Evolutionary conservation across 352 stramenopile species (phyloP), one percentile per base, ranked within the genome.

Genomic region (Halophytophthora polymorphica): DNA sequence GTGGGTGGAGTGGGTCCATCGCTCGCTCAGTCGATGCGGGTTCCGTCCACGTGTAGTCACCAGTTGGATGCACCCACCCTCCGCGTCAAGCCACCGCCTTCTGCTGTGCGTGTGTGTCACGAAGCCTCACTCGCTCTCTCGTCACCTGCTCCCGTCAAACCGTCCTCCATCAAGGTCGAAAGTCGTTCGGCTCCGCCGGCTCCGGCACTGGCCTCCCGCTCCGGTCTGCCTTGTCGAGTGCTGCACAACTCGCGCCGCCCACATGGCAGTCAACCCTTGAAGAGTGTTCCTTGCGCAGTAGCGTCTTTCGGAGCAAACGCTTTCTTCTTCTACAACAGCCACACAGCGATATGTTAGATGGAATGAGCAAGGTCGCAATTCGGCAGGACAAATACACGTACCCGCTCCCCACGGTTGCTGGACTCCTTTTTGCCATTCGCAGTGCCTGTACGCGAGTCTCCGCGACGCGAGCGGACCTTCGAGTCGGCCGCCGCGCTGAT

Each of bases 281-380:
- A 49, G 61, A 54, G 46, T 7, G 54, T 66, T 28, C 58, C 61
- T 54, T 73, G 61, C 36, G 54, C 53, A 50, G 61, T 77, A 44
- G 67, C 39, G 44, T 71, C 74, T 51, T 88, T 88, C 12, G 74
- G 74, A 12, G 66, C 70, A 58, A 86, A 88, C 17, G 80, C 65
- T 45, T 83, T 85, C 55, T 77, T 83, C 55, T 86, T 84, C 77
- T 84, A 18, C n/a, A 38, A 11, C 25, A 31, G 44, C 12, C 10
- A 35, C 8, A 8, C 29, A 11, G 41, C n/a, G 18, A 45, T 35
- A n/a, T 23, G 43, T 57, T 31, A 58, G 19, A 6, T 41, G 44
- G 10, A 42, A 15, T n/a, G 21, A 50, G 17, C 31, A 7, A 1
- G 14, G 8, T n/a, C 39, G 33, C 36, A 21, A 48, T n/a, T 42